Evolutionary conservation across 805 yeast genomes (phyloP), one percentile per base, ranked within the genome.

Genomic region (Candida hispaniensis): DNA sequence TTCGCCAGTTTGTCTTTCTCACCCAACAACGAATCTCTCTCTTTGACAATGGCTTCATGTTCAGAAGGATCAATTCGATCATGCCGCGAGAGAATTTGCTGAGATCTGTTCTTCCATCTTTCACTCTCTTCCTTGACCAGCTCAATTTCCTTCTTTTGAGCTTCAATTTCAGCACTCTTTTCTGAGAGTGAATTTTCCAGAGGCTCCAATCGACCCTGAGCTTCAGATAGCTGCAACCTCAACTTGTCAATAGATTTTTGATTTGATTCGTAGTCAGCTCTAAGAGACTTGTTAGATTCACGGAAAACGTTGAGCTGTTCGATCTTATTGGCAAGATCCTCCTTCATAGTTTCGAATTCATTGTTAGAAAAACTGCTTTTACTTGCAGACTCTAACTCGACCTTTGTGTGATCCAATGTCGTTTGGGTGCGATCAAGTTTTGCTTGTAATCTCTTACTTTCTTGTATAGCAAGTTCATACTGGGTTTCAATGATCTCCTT

Each of bases 401-500:
- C 41, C 46, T 69, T 66, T 1, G 68, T 54, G n/a, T 61, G 66
- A 26, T 62, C 67, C 10, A 80, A 54, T 42, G 78, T 79, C 26
- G 64, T 48, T 17, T 57, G 61, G 2, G 66, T 53, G 34, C 61
- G 56, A 1, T 62, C 62, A 25, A 78, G 58, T 22, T 66, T 64
- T 40, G 69, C 71, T 42, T 70, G 66, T 17, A 74, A 55, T 22
- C 69, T 60, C 21, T 60, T 62, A 39, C 66, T 65, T 45, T 79
- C 91, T 40, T 73, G 70, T 7, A 56, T 51, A 3, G 67, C 54
- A 22, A 61, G 58, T 28, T 69, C 71, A 18, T 73, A 58, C 46
- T 75, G 79, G 6, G 73, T 66, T 30, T 73, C 76, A 1, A 75
- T 63, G 4, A 75, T 61, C 43, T 83, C 93, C 47, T 76, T 79